Conservation (phyloP, 352 stramenopile species). For the Phytophthora parvispora region DNA sequence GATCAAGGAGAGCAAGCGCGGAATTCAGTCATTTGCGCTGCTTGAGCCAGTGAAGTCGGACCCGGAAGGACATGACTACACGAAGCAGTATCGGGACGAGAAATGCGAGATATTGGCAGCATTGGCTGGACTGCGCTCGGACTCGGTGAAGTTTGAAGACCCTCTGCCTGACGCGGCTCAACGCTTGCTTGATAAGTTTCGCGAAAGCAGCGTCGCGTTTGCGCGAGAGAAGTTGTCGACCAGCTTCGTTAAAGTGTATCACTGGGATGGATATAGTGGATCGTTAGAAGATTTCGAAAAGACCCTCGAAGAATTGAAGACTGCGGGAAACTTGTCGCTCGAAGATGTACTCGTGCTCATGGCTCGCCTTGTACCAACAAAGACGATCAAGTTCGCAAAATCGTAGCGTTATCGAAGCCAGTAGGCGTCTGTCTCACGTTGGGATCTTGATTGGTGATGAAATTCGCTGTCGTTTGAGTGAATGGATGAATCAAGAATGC, state of each 20-base stretch:
- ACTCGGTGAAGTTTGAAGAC: constrained; percentile 8
- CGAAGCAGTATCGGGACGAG: not conserved
- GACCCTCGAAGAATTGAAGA: not conserved
- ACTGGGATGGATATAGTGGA: not conserved
- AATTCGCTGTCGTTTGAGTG: not conserved
- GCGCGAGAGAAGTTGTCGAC: not conserved
- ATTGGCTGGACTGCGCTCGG: not conserved
- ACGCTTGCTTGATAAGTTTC: constrained; percentile 12
- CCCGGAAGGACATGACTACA: constrained; percentile 14
- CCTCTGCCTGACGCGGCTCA: constrained; percentile 5
- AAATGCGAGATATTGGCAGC: constrained; percentile 4
- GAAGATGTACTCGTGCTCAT: not conserved
- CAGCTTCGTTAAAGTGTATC: not conserved
- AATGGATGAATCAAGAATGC: not conserved
- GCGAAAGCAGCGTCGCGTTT: not conserved
- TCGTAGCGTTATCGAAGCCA: not conserved
- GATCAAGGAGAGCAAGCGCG: constrained; percentile 8
- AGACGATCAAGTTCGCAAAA: not conserved
- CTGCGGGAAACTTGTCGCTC: not conserved
- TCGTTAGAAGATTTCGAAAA: not conserved
- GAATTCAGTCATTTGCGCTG: constrained; percentile 24
- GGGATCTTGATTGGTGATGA: not conserved
- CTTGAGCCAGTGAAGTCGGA: constrained; percentile 1
- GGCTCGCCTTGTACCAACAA: not conserved
- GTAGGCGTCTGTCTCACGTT: not conserved